Conservation (phyloP, 371 early-diverging fungal species). For the Capillidium rhysosporum region DNA sequence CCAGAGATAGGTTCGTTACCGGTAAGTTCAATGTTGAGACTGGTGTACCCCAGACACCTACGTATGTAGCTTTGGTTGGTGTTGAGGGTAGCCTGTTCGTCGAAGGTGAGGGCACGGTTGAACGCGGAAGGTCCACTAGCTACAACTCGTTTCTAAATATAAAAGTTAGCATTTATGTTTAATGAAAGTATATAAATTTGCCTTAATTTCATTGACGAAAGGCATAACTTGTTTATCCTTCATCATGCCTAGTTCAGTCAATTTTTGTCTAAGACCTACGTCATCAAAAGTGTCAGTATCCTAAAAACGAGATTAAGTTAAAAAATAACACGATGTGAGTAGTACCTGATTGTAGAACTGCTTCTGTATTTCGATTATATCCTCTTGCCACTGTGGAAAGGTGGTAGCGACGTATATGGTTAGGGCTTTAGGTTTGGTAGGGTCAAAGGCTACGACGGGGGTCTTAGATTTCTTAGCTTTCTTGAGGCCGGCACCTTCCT, state of each 20-base stretch:
- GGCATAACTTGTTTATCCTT: slow-evolving; percentile 91
- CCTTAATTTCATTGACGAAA: slow-evolving; percentile 49
- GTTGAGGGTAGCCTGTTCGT: slow-evolving; percentile 48
- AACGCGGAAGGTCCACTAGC: slow-evolving; percentile 50
- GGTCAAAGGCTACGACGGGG: slow-evolving; percentile 27
- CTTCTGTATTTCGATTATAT: slow-evolving; percentile 43
- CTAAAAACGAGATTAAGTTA: slow-evolving; percentile 8
- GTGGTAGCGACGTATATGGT: slow-evolving; percentile 52
- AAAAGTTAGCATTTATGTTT: slow-evolving; percentile 14
- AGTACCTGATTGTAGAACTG: slow-evolving; percentile 31
- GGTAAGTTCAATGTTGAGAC: slow-evolving; percentile 18
- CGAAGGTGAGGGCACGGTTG: slow-evolving; percentile 54
- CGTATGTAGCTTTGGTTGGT: slow-evolving; percentile 27
- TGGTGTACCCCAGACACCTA: slow-evolving; percentile 19
- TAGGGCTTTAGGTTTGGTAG: slow-evolving; percentile 43
- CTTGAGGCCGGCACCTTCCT: slow-evolving; percentile 56
- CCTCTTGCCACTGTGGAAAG: slow-evolving; percentile 92
- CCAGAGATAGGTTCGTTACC: slow-evolving; percentile 28
- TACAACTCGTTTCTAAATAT: slow-evolving; percentile 32
- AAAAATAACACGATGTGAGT: neutral
- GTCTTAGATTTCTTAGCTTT: slow-evolving; percentile 55
- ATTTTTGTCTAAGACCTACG: slow-evolving; percentile 39
- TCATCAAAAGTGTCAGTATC: slow-evolving; percentile 38
- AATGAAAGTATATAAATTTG: slow-evolving; percentile 76
- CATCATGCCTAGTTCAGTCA: slow-evolving; percentile 49